Evolutionary conservation across 2,329 filamentous ascomycete species (phyloP).

Genomic region (Ophiostoma himal-ulmi): DNA sequence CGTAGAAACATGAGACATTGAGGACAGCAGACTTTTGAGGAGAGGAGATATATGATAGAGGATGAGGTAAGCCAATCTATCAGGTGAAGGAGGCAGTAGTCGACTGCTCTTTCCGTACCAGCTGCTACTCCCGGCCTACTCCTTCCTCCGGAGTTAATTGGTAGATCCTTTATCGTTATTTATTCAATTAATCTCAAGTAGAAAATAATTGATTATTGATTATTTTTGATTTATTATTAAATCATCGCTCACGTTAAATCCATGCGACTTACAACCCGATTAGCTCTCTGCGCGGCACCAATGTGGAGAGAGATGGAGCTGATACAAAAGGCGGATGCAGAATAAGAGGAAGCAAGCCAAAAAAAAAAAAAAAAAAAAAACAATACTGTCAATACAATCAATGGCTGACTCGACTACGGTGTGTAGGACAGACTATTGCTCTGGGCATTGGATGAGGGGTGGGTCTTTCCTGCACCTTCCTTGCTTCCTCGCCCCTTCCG

Average conservation of each 20-base stretch:
- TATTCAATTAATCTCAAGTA: neutral
- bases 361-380: too few species aligned
- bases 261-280: constrained; percentile 16
- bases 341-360: neutral
- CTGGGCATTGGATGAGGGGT: neutral
- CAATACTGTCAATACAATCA: too few species aligned
- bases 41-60: neutral
- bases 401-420: neutral
- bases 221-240: neutral
- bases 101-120: neutral
- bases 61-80: neutral
- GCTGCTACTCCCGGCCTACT: neutral
- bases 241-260: neutral
- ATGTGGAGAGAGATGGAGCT: constrained; percentile 5
- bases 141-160: neutral
- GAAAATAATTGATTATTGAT: neutral
- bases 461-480: neutral
- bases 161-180: neutral
- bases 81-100: neutral
- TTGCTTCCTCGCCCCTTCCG: neutral
- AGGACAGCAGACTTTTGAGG: too few species aligned
- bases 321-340: neutral
- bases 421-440: neutral
- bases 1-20: too few species aligned
- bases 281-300: constrained; percentile 9